Base-by-base conservation (phyloP, 2,329 filamentous ascomycete genomes). In the Colletotrichum spinosum region DNA sequence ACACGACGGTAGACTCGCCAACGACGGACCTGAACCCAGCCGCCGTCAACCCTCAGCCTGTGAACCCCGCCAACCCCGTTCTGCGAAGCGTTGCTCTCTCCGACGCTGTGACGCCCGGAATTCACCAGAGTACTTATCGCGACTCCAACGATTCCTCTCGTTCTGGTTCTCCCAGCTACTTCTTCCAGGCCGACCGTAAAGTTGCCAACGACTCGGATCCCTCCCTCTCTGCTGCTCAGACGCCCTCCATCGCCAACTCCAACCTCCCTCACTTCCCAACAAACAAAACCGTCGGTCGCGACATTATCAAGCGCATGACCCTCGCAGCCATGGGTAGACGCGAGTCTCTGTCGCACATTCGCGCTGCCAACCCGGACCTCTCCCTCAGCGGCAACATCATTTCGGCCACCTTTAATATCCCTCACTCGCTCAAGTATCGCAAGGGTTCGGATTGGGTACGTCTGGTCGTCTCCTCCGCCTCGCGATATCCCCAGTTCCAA, bases 301-400 rank as follows among this genome's bases (percentile, higher is more conserved):
- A 83, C 42, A 78, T 81, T 42, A 71, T 84, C 57, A 78, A 78
- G 25, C 77, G 79, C 55, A 77, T 84, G 72, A 83, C 80, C 70
- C 71, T 79, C 65, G 72, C 75, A 56, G 71, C 73, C 55, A 82
- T 80, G 76, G 81, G 80, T 64, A 78, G 77, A 52, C 79, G 79
- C 61, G 81, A 87, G 70, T 86, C 85, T 41, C 75, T 89, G 57
- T 79, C 82, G 34, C 85, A 89, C 56, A 83, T 88, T 67, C 81
- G 83, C 70, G 80, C 82, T 60, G 82, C 82, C 60, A 84, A 87
- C 69, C 87, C 87, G 8, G 83, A 86, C 65, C 75, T 90, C 49
- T 79, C 80, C 37, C 79, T 90, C 55, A 89, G 82, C 68, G 88
- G 88, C n/a, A 89, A 87, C 74, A 84, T 90, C 70, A 89, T 90